Conservation (phyloP, 2,329 filamentous ascomycete genomes). For the Ophiostoma pallidulum region DNA sequence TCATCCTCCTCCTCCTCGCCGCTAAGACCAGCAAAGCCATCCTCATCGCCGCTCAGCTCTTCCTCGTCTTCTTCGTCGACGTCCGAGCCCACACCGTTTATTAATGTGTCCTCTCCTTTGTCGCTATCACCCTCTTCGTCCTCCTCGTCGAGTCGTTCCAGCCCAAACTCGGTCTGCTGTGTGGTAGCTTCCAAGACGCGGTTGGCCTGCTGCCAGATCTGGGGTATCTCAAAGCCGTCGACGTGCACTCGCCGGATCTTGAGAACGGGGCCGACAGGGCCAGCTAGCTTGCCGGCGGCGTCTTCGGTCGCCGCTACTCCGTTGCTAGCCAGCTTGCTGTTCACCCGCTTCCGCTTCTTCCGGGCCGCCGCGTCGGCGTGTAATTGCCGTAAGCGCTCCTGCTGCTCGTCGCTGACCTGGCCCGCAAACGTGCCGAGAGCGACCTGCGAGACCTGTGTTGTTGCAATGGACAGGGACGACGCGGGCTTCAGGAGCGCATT, state of each 20-base stretch:
- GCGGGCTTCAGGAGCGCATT: slow-evolving; percentile 71
- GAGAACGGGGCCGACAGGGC: slow-evolving; percentile 49
- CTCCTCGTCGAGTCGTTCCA: slow-evolving; percentile 40
- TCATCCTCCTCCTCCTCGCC: slow-evolving; percentile 27
- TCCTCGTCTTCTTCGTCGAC: slow-evolving; percentile 33
- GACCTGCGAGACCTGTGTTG: slow-evolving; percentile 67
- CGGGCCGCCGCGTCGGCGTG: slow-evolving; percentile 38
- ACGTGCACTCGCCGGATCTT: slow-evolving; percentile 76
- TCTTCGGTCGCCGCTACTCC: background rate
- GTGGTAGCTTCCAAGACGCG: slow-evolving; percentile 59
- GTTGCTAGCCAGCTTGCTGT: background rate
- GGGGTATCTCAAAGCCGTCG: slow-evolving; percentile 76
- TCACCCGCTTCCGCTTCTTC: slow-evolving; percentile 69
- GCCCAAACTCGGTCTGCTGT: slow-evolving; percentile 36
- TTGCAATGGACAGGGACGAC: slow-evolving; percentile 54
- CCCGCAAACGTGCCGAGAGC: slow-evolving; percentile 70
- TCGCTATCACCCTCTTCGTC: slow-evolving; percentile 37
- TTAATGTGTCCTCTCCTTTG: slow-evolving; percentile 28
- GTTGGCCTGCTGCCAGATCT: slow-evolving; percentile 90
- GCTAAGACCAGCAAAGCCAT: slow-evolving; percentile 22
- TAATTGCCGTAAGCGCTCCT: slow-evolving; percentile 46
- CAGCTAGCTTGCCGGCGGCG: slow-evolving; percentile 56
- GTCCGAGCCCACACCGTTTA: slow-evolving; percentile 21
- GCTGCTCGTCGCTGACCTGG: slow-evolving; percentile 64
- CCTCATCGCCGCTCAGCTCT: slow-evolving; percentile 31